Conservation (phyloP, 1,284 basidiomycete genomes). For the Neolentinus lepideus region DNA sequence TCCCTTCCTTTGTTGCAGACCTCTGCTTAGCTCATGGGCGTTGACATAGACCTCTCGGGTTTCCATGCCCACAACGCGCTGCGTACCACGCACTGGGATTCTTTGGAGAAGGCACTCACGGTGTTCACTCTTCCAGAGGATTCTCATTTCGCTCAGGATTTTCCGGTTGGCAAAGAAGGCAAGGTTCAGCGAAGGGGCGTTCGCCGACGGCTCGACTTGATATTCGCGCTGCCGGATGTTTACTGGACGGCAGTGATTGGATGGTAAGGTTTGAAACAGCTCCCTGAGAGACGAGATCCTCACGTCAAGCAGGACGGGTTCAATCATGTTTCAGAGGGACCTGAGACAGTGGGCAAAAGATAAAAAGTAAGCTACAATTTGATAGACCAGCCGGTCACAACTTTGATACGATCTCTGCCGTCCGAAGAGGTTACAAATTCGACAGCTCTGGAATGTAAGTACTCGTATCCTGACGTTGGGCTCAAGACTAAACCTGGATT, state of each 20-base stretch:
- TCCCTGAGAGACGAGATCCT: background rate
- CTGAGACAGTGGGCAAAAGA: constrained; percentile 64
- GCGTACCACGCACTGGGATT: constrained; percentile 52
- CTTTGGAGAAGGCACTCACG: constrained; percentile 64
- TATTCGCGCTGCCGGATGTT: constrained; percentile 57
- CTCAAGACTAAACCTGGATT: constrained; percentile 1
- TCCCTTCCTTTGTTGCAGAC: constrained; percentile 4
- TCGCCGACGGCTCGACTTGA: constrained; percentile 66
- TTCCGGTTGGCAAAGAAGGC: background rate
- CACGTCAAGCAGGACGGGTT: constrained; percentile 60
- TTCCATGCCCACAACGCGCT: constrained; percentile 49
- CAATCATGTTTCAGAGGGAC: constrained; percentile 77
- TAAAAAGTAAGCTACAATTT: constrained; percentile 32
- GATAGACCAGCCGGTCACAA: constrained; percentile 5
- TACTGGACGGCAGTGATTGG: constrained; percentile 79
- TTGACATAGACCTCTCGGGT: constrained; percentile 39
- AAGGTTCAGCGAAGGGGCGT: constrained; percentile 7
- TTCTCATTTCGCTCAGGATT: constrained; percentile 20
- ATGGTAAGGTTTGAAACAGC: constrained; percentile 38
- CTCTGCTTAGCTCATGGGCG: background rate
- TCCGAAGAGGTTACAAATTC: constrained; percentile 52
- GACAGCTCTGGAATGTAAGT: constrained; percentile 73
- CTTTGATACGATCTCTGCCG: background rate
- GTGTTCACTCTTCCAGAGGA: constrained; percentile 51
- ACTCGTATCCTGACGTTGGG: background rate